Evolutionary conservation across 2,329 filamentous ascomycete species (phyloP).

Genomic region (Aschersonia sp.): DNA sequence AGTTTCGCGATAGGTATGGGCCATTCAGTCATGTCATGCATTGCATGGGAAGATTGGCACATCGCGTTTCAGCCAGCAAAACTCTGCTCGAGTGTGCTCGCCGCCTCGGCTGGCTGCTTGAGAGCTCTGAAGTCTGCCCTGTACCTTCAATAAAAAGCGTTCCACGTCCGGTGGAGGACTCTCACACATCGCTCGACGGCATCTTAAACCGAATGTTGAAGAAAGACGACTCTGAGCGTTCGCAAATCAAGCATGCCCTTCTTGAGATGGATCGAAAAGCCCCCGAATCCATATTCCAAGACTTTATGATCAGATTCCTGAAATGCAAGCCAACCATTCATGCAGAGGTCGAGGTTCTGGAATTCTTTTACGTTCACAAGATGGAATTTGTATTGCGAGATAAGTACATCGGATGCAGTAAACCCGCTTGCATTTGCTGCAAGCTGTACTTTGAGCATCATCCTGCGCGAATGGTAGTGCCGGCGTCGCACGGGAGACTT

Average conservation of each 20-base stretch:
- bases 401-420: constrained; percentile 31
- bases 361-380: constrained; percentile 21
- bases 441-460: constrained; percentile 23
- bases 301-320: background rate
- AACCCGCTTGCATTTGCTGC: constrained; percentile 33
- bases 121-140: constrained; percentile 11
- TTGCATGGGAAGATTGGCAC: constrained; percentile 28
- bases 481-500: constrained; percentile 2
- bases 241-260: background rate
- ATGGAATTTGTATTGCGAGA: constrained; percentile 21
- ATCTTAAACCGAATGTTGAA: constrained; percentile 18
- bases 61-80: constrained; percentile 22
- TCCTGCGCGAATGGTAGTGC: constrained; percentile 8
- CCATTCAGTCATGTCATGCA: constrained; percentile 17
- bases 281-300: background rate
- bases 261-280: background rate
- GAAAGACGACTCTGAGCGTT: background rate
- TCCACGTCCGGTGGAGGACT: constrained; percentile 11
- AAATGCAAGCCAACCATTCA: constrained; percentile 12
- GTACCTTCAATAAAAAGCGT: constrained; percentile 7
- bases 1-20: background rate
- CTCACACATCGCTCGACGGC: constrained; percentile 12
- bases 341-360: constrained; percentile 29
- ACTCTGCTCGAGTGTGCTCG: constrained; percentile 20
- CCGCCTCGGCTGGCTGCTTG: constrained; percentile 16